Percentiles rank a stretch among this genome's conserved stretches.
These are phyloP conservation scores for Haplographium delicatum DNA, from an alignment of 495 filamentous ascomycete genomes.

Conservation along the genomic window DNA sequence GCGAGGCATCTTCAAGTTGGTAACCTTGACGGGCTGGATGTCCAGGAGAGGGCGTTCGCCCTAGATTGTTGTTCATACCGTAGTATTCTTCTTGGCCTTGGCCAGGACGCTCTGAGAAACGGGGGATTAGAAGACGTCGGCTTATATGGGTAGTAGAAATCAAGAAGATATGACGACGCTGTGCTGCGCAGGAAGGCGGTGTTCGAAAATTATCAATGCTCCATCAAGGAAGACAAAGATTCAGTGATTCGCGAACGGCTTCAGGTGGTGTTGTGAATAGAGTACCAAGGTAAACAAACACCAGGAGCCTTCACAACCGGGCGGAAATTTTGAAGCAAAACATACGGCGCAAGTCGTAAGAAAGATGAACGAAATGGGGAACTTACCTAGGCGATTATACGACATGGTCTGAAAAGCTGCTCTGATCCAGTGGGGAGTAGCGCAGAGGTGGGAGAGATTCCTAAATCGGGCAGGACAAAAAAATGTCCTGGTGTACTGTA, in stretches of 20 bases:
- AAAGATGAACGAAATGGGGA: background rate
- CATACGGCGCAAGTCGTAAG: too few relatives aligned
- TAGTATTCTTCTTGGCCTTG: slow-evolving; percentile 53
- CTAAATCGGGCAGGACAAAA: background rate
- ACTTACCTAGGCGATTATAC: slow-evolving; percentile 20
- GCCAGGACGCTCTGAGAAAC: slow-evolving; percentile 21
- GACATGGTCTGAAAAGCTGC: slow-evolving; percentile 5
- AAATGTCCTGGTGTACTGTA: background rate
- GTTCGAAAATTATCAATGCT: slow-evolving; percentile 1
- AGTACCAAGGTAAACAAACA: too few relatives aligned
- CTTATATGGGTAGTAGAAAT: slow-evolving; percentile 2
- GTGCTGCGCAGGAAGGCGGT: slow-evolving; percentile 20
- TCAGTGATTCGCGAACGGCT: slow-evolving; percentile 10
- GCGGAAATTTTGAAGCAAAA: background rate
- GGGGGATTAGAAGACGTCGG: slow-evolving; percentile 7
- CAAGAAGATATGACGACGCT: slow-evolving; percentile 7
- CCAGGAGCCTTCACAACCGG: too few relatives aligned
- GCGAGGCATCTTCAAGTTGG: slow-evolving; percentile 60
- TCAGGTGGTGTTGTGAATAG: background rate
- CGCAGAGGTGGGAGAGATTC: slow-evolving; percentile 1
- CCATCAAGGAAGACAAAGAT: slow-evolving; percentile 10
- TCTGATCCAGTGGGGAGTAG: background rate
- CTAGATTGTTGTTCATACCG: slow-evolving; percentile 46
- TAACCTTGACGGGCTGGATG: slow-evolving; percentile 56
- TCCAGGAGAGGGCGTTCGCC: slow-evolving; percentile 52